Conservation (phyloP, 805 yeast genomes). For the Cyberlindnera americana region DNA sequence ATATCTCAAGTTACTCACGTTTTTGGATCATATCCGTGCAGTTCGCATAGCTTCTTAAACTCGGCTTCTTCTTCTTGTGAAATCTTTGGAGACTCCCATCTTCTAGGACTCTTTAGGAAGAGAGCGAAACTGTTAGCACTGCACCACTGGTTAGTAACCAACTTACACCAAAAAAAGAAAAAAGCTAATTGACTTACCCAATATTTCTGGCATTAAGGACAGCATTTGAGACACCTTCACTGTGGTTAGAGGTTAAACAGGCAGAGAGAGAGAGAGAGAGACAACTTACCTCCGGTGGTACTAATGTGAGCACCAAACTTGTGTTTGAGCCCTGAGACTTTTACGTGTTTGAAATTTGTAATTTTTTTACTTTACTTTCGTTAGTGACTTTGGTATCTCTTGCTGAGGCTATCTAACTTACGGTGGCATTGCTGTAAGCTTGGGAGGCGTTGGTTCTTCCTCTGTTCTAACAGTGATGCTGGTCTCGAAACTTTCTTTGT, state of each 20-base stretch:
- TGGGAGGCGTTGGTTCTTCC: neutral
- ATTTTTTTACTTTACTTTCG: conserved; percentile 17
- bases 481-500: neutral
- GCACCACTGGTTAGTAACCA: too few relatives aligned
- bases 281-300: conserved; percentile 61
- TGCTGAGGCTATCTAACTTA: too few relatives aligned
- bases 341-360: conserved; percentile 32
- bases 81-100: conserved; percentile 84
- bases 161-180: too few relatives aligned
- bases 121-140: conserved; percentile 83
- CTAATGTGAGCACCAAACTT: conserved; percentile 91
- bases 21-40: conserved; percentile 63
- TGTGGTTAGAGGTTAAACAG: neutral
- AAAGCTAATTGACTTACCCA: conserved; percentile 43
- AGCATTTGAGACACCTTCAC: conserved; percentile 55
- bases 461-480: neutral
- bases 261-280: neutral
- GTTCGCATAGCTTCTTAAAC: conserved; percentile 61
- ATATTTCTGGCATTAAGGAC: conserved; percentile 53
- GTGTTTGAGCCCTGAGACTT: conserved; percentile 41
- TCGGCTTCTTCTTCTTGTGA: conserved; percentile 61
- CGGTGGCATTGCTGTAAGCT: conserved; percentile 21
- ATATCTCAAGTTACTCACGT: conserved; percentile 30
- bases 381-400: too few relatives aligned
- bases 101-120: conserved; percentile 84